These are phyloP conservation scores for Boletus patriciae DNA, from an alignment of 768 basidiomycete species.

Conservation along the genomic window DNA sequence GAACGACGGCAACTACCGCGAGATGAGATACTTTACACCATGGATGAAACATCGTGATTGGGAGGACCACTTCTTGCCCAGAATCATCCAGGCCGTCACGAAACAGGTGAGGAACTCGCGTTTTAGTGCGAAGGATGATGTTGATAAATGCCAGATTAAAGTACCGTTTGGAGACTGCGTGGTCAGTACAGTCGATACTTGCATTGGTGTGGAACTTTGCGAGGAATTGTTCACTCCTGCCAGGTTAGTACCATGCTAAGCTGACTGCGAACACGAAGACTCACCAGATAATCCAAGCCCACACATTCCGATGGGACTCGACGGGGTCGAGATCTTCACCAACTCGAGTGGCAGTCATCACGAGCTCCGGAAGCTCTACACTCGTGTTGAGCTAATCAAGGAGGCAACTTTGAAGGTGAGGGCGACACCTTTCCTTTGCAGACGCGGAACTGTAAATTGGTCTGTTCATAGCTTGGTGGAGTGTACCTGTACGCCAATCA, in stretches of 20 bases:
- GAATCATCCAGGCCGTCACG: conserved; percentile 83
- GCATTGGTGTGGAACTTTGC: conserved; percentile 95
- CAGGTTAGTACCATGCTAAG: conserved; percentile 51
- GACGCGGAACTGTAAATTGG: neutral
- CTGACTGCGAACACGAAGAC: neutral
- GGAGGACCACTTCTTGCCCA: conserved; percentile 90
- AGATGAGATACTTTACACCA: conserved; percentile 87
- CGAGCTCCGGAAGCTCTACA: conserved; percentile 93
- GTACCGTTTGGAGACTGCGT: conserved; percentile 97
- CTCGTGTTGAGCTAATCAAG: conserved; percentile 90
- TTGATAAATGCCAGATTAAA: conserved; percentile 53
- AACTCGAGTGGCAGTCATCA: conserved; percentile 99
- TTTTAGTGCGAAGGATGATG: neutral
- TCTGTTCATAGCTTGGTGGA: conserved; percentile 74
- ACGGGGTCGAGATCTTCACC: conserved; percentile 98
- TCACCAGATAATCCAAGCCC: conserved; percentile 54
- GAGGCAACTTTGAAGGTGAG: conserved; percentile 92
- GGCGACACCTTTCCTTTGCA: neutral
- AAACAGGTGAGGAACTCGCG: conserved; percentile 59
- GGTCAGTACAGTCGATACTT: conserved; percentile 90
- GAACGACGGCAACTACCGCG: conserved; percentile 96
- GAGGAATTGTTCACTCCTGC: conserved; percentile 97
- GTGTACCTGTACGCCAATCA: conserved; percentile 98
- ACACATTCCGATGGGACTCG: conserved; percentile 96
- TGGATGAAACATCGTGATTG: conserved; percentile 88